Evolutionary conservation across 768 basidiomycete genomes (phyloP).

Genomic region (Naganishia kalamii): DNA sequence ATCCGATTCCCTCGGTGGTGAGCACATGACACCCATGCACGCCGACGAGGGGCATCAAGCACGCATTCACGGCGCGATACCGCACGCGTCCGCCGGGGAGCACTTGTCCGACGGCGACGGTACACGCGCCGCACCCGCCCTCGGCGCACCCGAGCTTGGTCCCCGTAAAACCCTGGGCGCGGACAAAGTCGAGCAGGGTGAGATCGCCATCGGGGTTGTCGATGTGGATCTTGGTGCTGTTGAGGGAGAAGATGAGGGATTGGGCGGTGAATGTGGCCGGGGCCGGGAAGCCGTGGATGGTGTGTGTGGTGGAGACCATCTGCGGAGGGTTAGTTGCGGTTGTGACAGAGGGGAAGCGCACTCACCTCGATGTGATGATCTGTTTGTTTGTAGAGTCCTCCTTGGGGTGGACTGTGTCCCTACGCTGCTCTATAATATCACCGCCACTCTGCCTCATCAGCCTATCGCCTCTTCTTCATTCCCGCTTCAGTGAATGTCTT

Average conservation of each 20-base stretch:
- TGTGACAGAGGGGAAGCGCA: no score
- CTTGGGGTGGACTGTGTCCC: no score
- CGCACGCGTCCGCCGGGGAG: not conserved
- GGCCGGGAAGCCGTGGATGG: slow-evolving; percentile 17
- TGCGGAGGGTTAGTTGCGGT: no score
- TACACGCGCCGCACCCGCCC: slow-evolving; percentile 34
- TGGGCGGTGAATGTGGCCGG: slow-evolving; percentile 10
- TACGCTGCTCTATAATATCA: no score
- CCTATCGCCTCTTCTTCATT: no score
- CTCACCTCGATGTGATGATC: no score
- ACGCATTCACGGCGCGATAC: slow-evolving; percentile 34
- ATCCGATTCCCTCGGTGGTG: slow-evolving; percentile 34
- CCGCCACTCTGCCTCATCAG: no score
- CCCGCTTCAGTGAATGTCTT: no score
- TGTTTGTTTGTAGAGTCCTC: no score
- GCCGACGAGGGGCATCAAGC: slow-evolving; percentile 31
- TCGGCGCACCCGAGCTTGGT: slow-evolving; percentile 35
- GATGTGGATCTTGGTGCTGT: slow-evolving; percentile 26
- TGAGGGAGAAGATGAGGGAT: slow-evolving; percentile 28
- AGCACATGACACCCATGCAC: slow-evolving; percentile 35
- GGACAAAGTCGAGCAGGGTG: slow-evolving; percentile 33
- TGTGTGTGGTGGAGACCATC: no score
- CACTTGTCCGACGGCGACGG: slow-evolving; percentile 18
- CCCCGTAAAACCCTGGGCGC: slow-evolving; percentile 31
- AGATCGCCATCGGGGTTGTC: slow-evolving; percentile 30